Conservation (phyloP, 2,329 filamentous ascomycete species). For the Penicillium expansum region DNA sequence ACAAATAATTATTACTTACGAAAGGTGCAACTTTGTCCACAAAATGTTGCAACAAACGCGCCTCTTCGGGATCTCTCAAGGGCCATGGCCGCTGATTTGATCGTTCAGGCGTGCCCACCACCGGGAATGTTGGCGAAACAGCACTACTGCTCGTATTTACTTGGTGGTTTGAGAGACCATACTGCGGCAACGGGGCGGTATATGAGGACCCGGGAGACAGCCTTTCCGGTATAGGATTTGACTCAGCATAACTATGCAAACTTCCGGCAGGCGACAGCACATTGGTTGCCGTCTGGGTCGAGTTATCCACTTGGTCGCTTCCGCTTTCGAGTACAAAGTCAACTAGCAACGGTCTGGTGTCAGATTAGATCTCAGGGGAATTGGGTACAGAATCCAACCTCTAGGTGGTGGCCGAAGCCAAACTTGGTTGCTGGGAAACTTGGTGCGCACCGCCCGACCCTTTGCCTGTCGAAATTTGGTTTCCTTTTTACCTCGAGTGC, state of each 20-base stretch:
- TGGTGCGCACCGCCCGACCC: constrained; percentile 8
- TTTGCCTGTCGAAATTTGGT: constrained; percentile 17
- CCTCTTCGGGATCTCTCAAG: constrained; percentile 20
- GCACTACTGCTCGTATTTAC: neutral
- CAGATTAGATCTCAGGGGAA: neutral
- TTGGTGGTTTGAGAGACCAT: neutral
- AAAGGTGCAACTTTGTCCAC: constrained; percentile 21
- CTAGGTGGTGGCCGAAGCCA: constrained; percentile 23
- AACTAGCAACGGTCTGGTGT: constrained; percentile 8
- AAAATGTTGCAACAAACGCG: constrained; percentile 19
- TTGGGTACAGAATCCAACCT: constrained; percentile 10
- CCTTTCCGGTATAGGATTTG: neutral
- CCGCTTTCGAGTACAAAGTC: constrained; percentile 24
- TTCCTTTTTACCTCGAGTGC: constrained; percentile 10
- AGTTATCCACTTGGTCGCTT: constrained; percentile 13
- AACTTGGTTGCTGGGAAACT: constrained; percentile 23
- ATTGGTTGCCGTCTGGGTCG: neutral
- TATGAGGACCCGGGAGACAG: neutral
- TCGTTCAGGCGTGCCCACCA: neutral
- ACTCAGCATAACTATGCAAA: neutral
- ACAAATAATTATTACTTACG: constrained; percentile 4
- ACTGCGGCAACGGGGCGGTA: neutral
- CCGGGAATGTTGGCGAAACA: neutral
- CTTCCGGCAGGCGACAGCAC: neutral
- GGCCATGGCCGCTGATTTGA: constrained; percentile 14